Percentiles rank a stretch among this genome's conserved stretches.
phyloP scores from a whole-genome alignment of 2,329 filamentous ascomycete genomes.

The Colletotrichum cereale region DNA sequence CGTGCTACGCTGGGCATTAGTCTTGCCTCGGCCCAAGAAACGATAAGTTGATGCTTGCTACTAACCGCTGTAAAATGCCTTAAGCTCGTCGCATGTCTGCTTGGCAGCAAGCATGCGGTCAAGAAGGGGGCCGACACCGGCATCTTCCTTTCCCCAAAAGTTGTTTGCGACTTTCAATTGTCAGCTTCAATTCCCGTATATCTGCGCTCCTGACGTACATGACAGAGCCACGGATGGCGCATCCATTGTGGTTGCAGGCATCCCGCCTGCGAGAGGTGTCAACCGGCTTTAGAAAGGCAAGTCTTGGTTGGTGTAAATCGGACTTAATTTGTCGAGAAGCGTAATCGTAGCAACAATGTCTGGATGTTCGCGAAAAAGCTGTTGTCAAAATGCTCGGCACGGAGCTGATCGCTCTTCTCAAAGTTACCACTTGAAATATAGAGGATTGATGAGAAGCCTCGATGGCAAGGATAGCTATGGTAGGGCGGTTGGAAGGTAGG shows the following conservation, averaged over 20 bases:
- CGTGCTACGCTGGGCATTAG: conserved; percentile 69
- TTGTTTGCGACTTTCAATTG: conserved; percentile 90
- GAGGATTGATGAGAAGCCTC: neutral
- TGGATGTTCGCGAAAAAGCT: neutral
- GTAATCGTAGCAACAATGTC: neutral
- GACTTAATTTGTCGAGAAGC: neutral
- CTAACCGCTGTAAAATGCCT: conserved; percentile 87
- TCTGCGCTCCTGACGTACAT: conserved; percentile 61
- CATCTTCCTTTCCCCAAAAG: conserved; percentile 99
- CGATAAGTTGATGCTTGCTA: conserved; percentile 10
- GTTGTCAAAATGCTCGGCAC: neutral
- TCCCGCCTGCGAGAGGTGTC: conserved; percentile 47
- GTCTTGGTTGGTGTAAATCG: neutral
- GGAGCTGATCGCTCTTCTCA: neutral
- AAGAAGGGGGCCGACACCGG: conserved; percentile 89
- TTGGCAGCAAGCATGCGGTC: conserved; percentile 97
- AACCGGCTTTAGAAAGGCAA: neutral
- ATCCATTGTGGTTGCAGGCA: conserved; percentile 73
- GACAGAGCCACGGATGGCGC: conserved; percentile 75
- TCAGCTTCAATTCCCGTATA: neutral
- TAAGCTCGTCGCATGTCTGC: conserved; percentile 93
- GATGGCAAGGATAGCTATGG: neutral
- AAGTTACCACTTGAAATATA: neutral
- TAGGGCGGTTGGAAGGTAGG: neutral
- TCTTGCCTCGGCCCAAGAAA: neutral